phyloP scores from a whole-genome alignment of 352 stramenopile genomes.

The Phytophthora fragariaefolia region DNA sequence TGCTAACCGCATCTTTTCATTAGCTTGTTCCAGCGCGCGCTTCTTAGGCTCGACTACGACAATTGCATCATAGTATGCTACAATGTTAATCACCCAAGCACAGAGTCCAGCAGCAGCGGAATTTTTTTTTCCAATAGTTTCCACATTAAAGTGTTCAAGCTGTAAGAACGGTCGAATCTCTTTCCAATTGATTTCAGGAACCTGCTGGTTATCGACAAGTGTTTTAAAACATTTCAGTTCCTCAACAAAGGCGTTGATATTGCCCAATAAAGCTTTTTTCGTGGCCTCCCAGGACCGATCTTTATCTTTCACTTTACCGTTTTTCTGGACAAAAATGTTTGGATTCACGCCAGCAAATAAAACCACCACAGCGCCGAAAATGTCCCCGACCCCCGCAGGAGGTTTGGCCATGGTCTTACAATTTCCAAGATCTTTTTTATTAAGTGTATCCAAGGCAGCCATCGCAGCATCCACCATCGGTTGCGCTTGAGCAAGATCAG shows the following conservation, averaged over 20 bases:
- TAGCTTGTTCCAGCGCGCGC: conserved; percentile 73
- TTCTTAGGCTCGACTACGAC: conserved; percentile 95
- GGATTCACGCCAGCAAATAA: conserved; percentile 80
- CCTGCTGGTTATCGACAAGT: conserved; percentile 66
- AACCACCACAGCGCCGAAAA: conserved; percentile 82
- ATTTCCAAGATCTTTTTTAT: conserved; percentile 90
- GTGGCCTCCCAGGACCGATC: conserved; percentile 93
- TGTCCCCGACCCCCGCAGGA: conserved; percentile 87
- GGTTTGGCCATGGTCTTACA: conserved; percentile 95
- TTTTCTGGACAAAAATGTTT: conserved; percentile 89
- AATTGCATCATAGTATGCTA: conserved; percentile 95
- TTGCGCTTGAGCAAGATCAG: conserved; percentile 73
- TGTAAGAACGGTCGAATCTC: conserved; percentile 83
- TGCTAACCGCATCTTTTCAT: conserved; percentile 80
- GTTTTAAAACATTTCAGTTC: conserved; percentile 88
- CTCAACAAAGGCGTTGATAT: conserved; percentile 95
- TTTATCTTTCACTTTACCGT: conserved; percentile 94
- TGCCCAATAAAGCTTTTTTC: conserved; percentile 93
- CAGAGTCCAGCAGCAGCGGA: conserved; percentile 78
- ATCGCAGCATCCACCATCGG: conserved; percentile 89
- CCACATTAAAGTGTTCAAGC: conserved; percentile 82
- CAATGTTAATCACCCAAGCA: conserved; percentile 92
- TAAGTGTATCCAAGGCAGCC: conserved; percentile 90
- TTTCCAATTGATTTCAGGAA: conserved; percentile 84
- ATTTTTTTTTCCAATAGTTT: conserved; percentile 87